phyloP scores from a whole-genome alignment of 2,329 filamentous ascomycete genomes.

The Amesomyces nigricolor region DNA sequence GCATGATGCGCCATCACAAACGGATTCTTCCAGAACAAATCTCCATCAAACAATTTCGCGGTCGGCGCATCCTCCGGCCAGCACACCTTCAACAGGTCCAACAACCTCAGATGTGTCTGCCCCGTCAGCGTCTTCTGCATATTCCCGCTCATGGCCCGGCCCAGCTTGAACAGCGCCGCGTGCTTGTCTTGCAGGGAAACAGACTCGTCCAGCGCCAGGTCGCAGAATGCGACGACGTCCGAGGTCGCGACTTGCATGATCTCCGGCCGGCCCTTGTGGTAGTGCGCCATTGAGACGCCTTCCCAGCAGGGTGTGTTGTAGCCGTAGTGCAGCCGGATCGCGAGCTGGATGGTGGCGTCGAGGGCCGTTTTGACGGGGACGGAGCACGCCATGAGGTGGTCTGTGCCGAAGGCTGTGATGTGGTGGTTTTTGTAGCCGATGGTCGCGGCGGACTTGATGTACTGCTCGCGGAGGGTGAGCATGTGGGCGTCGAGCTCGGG shows the following conservation, averaged over 20 bases:
- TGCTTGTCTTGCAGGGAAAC: background rate
- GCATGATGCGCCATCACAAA: background rate
- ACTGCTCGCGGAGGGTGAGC: constrained; percentile 7
- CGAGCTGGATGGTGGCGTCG: constrained; percentile 18
- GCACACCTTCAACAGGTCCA: background rate
- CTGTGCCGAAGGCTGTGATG: constrained; percentile 8
- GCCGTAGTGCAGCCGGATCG: constrained; percentile 14
- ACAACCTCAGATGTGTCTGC: background rate
- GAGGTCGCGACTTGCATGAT: constrained; percentile 15
- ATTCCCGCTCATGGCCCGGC: background rate
- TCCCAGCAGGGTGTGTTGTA: constrained; percentile 15
- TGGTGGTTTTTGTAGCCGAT: constrained; percentile 4
- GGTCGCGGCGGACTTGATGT: background rate
- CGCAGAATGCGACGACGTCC: constrained; percentile 16
- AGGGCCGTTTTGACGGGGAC: constrained; percentile 18
- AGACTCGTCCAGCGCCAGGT: background rate
- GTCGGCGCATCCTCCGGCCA: constrained; percentile 3
- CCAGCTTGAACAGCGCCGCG: background rate
- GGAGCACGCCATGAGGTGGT: constrained; percentile 8
- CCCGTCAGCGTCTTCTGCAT: background rate
- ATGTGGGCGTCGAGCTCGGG: constrained; percentile 18
- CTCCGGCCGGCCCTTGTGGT: constrained; percentile 21
- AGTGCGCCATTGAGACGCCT: constrained; percentile 17
- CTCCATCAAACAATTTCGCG: background rate
- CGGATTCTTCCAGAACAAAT: background rate